These are phyloP conservation scores for Podaxis carcinomalis DNA, from an alignment of 768 basidiomycete species.

Conservation along the genomic window DNA sequence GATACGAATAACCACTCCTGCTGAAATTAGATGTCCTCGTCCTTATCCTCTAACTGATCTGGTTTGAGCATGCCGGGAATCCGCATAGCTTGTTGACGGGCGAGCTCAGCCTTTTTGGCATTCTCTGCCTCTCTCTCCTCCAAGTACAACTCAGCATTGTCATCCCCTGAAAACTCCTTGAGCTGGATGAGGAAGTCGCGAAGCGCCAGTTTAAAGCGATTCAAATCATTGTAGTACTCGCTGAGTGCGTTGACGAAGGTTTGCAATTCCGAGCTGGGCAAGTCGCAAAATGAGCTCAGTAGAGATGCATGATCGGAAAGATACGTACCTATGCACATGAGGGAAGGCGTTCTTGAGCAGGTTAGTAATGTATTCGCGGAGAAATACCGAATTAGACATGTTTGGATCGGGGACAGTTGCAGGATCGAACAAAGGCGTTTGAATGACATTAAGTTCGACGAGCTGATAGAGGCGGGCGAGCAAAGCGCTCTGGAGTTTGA, in stretches of 20 bases:
- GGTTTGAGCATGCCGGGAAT: slow-evolving; percentile 99
- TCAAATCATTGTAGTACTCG: slow-evolving; percentile 75
- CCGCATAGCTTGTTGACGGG: slow-evolving; percentile 84
- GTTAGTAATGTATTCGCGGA: slow-evolving; percentile 83
- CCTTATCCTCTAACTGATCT: slow-evolving; percentile 89
- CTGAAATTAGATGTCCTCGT: slow-evolving; percentile 69
- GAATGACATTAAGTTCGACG: slow-evolving; percentile 72
- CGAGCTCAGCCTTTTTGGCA: slow-evolving; percentile 72
- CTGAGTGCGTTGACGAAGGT: slow-evolving; percentile 64
- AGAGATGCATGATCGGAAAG: slow-evolving; percentile 12
- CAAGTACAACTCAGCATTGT: slow-evolving; percentile 86
- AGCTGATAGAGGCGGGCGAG: slow-evolving; percentile 92
- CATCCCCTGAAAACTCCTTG: slow-evolving; percentile 90
- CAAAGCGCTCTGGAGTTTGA: slow-evolving; percentile 92
- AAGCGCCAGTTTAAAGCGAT: slow-evolving; percentile 88
- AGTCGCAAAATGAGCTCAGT: slow-evolving; percentile 6
- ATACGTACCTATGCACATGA: slow-evolving; percentile 77
- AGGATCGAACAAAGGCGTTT: slow-evolving; percentile 82
- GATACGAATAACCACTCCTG: slow-evolving; percentile 9
- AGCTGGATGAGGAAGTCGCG: slow-evolving; percentile 98
- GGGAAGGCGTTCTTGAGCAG: slow-evolving; percentile 87
- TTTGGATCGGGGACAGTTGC: slow-evolving; percentile 62
- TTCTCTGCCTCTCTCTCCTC: slow-evolving; percentile 93
- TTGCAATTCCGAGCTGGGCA: slow-evolving; percentile 61
- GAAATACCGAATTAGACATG: slow-evolving; percentile 74